Conservation (phyloP, 1,284 basidiomycete genomes). For the Cystobasidium pallidum region DNA sequence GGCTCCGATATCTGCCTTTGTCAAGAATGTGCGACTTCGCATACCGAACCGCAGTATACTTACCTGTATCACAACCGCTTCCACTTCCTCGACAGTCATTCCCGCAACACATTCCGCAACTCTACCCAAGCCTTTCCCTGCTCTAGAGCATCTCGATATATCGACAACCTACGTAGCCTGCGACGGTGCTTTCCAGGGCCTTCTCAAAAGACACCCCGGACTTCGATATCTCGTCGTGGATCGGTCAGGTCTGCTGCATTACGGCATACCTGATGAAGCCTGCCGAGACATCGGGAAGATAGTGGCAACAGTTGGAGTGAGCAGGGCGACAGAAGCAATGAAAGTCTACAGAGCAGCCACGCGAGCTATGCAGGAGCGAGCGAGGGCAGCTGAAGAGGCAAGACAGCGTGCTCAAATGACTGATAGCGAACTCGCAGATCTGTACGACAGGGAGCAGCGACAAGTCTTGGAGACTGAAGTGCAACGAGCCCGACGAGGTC, state of each 20-base stretch:
- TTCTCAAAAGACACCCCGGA: constrained; percentile 32
- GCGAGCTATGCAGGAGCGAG: constrained; percentile 31
- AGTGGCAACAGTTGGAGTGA: constrained; percentile 30
- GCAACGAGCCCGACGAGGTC: constrained; percentile 19
- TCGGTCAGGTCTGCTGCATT: constrained; percentile 33
- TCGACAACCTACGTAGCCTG: constrained; percentile 48
- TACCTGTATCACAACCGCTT: constrained; percentile 45
- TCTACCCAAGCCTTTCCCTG: constrained; percentile 45
- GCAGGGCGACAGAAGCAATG: constrained; percentile 36
- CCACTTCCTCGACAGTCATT: constrained; percentile 32
- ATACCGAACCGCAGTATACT: constrained; percentile 50
- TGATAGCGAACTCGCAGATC: not conserved
- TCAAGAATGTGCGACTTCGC: constrained; percentile 48
- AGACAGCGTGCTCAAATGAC: not conserved
- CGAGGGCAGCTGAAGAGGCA: constrained; percentile 6
- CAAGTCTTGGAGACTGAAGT: constrained; percentile 20
- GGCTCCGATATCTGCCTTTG: constrained; percentile 45
- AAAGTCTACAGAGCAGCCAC: constrained; percentile 37
- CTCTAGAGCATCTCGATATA: constrained; percentile 48
- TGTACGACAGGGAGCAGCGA: constrained; percentile 1
- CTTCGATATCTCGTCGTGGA: constrained; percentile 33
- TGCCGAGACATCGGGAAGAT: constrained; percentile 33
- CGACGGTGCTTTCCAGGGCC: constrained; percentile 39
- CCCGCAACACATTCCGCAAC: constrained; percentile 43
- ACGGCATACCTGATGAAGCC: constrained; percentile 31